Base-by-base conservation (phyloP, 805 yeast genomes). In the Saccharomycopsis guyanensis region DNA sequence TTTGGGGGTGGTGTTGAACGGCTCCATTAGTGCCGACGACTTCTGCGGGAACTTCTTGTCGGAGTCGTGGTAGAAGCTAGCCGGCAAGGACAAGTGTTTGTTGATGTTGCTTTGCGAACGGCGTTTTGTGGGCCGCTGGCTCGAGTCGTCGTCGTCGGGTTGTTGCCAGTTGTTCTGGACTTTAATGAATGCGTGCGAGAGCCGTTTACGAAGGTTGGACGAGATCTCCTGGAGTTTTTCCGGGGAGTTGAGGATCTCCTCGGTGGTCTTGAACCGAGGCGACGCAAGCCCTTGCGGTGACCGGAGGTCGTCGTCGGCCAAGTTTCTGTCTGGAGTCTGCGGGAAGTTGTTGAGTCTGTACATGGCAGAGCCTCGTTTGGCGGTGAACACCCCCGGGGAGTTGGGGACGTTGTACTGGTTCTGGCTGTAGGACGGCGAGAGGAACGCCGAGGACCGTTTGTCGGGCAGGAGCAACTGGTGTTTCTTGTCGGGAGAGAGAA, bases 131-230 rank as follows among this genome's bases (percentile, higher is more conserved):
- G 40, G 45, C 10, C 35, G 27, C 12, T 32, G 23, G 6, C 18
- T 35, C 10, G 6, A 7, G 29, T 25, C 29, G 5, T 40, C 23
- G 12, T 38, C 35, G 3, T 36, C 49, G 31, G 33, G 37, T 22
- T 16, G 24, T 16, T 36, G 8, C 33, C 57, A 54, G 25, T 58
- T 58, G 33, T 59, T 45, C 35, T 59, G 61, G 10, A 59, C 60
- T 43, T 58, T 59, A 16, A 51, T 27, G 51, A 58, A 54, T 12
- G 63, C 63, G 50, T 53, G 50, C 16, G 60, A 49, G 19, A 59
- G 50, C 29, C 60, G 55, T 13, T 55, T 51, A 32, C 53, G 51
- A 27, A 59, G 46, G 25, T 52, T 58, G 23, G 51, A 44, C 7
- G 59, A 54, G 32, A 57, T 46, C 51, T 54, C 52, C 40, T 42